Conservation (phyloP, 352 stramenopile species). For the Achlya hypogyna region DNA sequence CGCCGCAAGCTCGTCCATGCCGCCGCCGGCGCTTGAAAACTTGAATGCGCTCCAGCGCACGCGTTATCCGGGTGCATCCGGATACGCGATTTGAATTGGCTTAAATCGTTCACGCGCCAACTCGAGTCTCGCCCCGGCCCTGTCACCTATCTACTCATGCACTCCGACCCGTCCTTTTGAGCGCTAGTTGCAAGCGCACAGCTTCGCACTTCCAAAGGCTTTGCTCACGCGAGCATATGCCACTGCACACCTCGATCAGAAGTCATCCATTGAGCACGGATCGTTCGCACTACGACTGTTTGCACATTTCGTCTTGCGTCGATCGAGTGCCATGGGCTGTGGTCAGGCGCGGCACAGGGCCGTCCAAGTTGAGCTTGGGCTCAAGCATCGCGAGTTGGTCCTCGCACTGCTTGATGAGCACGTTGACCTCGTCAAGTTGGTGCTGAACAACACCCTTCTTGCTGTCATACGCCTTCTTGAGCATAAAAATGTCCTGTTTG, state of each 20-base stretch:
- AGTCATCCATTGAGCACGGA: too few relatives aligned
- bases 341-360: neutral
- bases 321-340: neutral
- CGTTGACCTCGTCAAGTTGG: conserved; percentile 25
- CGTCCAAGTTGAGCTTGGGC: conserved; percentile 26
- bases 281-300: neutral
- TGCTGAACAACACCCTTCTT: conserved; percentile 32
- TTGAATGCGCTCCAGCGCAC: neutral
- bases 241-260: too few relatives aligned
- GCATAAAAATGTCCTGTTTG: conserved; percentile 37
- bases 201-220: too few relatives aligned
- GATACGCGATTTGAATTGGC: neutral
- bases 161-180: too few relatives aligned
- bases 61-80: neutral
- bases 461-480: conserved; percentile 39
- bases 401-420: conserved; percentile 6
- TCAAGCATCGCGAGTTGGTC: conserved; percentile 27
- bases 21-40: neutral
- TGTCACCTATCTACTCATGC: too few relatives aligned
- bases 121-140: too few relatives aligned
- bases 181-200: too few relatives aligned
- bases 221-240: too few relatives aligned
- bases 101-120: too few relatives aligned
- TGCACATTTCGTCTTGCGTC: conserved; percentile 8
- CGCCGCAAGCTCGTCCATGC: conserved; percentile 2